A percentile compares a stretch with the other conserved stretches of the same genome.
Evolutionary conservation across 179 eudicot species (phyloP).

Genomic region (Silene noctiflora): DNA sequence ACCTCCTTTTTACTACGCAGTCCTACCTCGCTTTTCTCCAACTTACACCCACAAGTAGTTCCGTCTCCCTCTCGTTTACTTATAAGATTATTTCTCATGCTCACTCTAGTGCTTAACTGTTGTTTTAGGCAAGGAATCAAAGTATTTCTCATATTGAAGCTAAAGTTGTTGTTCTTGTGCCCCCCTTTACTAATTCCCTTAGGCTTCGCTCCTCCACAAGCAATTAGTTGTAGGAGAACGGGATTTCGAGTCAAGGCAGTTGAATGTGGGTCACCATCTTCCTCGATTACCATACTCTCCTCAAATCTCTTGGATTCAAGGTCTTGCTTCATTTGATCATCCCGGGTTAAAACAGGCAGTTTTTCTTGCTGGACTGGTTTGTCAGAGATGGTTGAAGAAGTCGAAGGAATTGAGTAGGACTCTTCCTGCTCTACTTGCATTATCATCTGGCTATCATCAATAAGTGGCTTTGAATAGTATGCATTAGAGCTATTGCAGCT

Average conservation of each 20-base stretch:
- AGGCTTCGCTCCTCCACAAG: constrained; percentile 48
- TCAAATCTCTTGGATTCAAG: constrained; percentile 26
- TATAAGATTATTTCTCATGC: neutral
- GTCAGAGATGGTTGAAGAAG: constrained; percentile 35
- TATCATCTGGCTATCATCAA: neutral
- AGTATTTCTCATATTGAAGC: constrained; percentile 34
- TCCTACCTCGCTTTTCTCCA: constrained; percentile 15
- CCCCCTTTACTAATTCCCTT: neutral
- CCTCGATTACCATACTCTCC: neutral
- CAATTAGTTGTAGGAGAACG: constrained; percentile 61
- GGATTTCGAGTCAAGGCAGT: constrained; percentile 51
- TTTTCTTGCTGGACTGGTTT: constrained; percentile 13
- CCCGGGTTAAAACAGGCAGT: neutral
- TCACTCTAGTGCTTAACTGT: constrained; percentile 26
- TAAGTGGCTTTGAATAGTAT: constrained; percentile 16
- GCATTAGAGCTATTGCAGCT: constrained; percentile 46
- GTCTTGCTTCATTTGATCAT: neutral
- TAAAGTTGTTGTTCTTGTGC: constrained; percentile 8
- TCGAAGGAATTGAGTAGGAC: constrained; percentile 30
- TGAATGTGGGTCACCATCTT: constrained; percentile 20
- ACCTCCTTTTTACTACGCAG: constrained; percentile 12
- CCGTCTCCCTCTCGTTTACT: neutral
- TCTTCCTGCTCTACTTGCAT: constrained; percentile 28
- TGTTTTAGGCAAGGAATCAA: constrained; percentile 37
- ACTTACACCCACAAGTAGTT: constrained; percentile 19